A percentile compares a stretch with the other conserved stretches of the same genome.
These are phyloP conservation scores for Jaminaea rosea DNA, from an alignment of 1,284 basidiomycete genomes.

Conservation along the genomic window DNA sequence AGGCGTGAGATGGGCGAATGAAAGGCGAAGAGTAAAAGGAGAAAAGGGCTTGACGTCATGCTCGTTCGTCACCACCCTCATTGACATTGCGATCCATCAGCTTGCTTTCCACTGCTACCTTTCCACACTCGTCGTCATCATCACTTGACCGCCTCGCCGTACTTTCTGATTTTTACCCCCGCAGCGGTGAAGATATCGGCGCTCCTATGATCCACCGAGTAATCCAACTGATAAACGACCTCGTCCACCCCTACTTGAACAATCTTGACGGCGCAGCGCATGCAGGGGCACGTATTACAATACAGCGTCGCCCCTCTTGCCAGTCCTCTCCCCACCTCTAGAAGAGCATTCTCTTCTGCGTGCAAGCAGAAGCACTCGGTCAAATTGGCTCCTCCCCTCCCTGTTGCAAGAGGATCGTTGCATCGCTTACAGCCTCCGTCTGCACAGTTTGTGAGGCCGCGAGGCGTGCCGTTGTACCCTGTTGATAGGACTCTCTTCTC, in stretches of 20 bases:
- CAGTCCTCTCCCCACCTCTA: conserved; percentile 69
- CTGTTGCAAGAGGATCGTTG: conserved; percentile 30
- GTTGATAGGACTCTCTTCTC: conserved; percentile 69
- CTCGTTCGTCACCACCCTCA: no score
- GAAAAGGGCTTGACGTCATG: no score
- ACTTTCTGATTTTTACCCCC: conserved; percentile 46
- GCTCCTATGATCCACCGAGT: conserved; percentile 55
- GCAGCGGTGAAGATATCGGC: conserved; percentile 47
- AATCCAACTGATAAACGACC: conserved; percentile 90
- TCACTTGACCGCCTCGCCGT: no score
- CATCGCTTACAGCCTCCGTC: conserved; percentile 44
- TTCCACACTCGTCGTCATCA: no score
- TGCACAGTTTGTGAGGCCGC: conserved; percentile 58
- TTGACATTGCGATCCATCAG: no score
- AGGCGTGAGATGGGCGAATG: no score
- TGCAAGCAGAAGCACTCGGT: conserved; percentile 65
- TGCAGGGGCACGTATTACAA: conserved; percentile 81
- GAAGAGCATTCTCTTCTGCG: conserved; percentile 92
- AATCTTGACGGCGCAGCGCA: conserved; percentile 92
- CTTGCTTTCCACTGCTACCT: no score
- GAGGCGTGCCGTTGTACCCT: conserved; percentile 95
- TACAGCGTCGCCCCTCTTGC: conserved; percentile 65
- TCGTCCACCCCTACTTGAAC: conserved; percentile 85
- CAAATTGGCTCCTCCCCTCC: background rate
- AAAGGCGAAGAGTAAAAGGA: no score